Evolutionary conservation across 345 rosid genomes (phyloP).

Genomic region (Kernera saxatilis): DNA sequence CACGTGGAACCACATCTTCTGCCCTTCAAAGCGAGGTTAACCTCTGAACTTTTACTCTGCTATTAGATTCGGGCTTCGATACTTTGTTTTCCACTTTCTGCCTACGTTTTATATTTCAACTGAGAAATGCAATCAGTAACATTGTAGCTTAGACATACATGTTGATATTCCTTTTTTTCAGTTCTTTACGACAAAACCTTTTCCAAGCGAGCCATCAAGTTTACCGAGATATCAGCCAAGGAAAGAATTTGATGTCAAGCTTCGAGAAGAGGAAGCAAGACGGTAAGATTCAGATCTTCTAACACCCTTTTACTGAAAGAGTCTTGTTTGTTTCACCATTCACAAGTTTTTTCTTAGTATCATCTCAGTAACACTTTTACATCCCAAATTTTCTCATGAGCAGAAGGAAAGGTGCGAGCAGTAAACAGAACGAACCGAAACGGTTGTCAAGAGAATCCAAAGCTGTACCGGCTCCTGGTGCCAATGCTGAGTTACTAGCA

Average conservation of each 20-base stretch:
- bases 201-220: constrained; percentile 57
- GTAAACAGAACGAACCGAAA: constrained; percentile 41
- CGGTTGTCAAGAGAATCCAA: constrained; percentile 38
- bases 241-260: constrained; percentile 59
- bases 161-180: constrained; percentile 4
- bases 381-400: neutral
- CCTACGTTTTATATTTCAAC: neutral
- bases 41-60: neutral
- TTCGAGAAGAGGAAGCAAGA: constrained; percentile 50
- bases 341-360: neutral
- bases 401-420: constrained; percentile 39
- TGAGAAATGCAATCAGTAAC: neutral
- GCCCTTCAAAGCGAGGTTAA: constrained; percentile 62
- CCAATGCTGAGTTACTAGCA: constrained; percentile 45
- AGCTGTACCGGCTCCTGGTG: constrained; percentile 51
- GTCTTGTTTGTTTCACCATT: neutral
- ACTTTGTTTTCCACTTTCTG: neutral
- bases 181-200: constrained; percentile 55
- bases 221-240: constrained; percentile 59
- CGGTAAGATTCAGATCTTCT: constrained; percentile 29
- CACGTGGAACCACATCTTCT: constrained; percentile 52
- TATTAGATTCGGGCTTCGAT: neutral
- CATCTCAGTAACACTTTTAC: neutral
- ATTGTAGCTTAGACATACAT: neutral
- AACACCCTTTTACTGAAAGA: neutral